Evolutionary conservation across 1,284 basidiomycete species (phyloP).

Genomic region (Agroathelia rolfsii): DNA sequence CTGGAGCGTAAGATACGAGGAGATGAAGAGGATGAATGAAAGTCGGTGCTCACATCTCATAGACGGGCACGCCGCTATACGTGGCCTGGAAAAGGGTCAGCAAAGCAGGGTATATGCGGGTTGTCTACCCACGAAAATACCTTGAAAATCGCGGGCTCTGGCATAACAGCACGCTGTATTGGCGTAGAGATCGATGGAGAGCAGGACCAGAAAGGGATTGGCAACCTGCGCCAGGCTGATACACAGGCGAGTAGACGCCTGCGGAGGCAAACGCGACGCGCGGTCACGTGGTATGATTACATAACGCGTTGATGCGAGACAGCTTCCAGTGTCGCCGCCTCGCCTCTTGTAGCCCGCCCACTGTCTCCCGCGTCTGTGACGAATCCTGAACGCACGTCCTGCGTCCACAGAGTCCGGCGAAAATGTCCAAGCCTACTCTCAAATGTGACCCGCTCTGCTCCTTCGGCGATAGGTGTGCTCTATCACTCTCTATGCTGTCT

Average conservation of each 20-base stretch:
- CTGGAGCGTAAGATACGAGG: constrained; percentile 24
- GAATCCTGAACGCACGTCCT: too few species aligned
- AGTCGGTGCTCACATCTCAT: constrained; percentile 60
- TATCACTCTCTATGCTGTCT: constrained; percentile 7
- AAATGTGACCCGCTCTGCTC: constrained; percentile 67
- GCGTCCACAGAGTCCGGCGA: too few species aligned
- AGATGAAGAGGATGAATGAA: constrained; percentile 26
- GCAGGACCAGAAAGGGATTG: neutral
- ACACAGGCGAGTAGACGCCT: too few species aligned
- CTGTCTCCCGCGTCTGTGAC: too few species aligned
- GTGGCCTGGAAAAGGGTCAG: constrained; percentile 48
- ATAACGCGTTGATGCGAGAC: too few species aligned
- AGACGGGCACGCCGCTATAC: constrained; percentile 81
- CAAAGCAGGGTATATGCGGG: constrained; percentile 8
- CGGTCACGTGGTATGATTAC: too few species aligned
- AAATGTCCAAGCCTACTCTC: too few species aligned
- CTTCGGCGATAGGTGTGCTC: constrained; percentile 59
- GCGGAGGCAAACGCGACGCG: too few species aligned
- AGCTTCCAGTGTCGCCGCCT: too few species aligned
- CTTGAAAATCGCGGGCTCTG: constrained; percentile 77
- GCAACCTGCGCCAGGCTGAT: neutral
- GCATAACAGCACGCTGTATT: constrained; percentile 31
- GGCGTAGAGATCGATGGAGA: constrained; percentile 3
- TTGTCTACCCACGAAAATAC: too few species aligned
- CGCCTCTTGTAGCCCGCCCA: too few species aligned